phyloP scores from a whole-genome alignment of 2,329 filamentous ascomycete genomes.

The Fragosphaeria purpurea region DNA sequence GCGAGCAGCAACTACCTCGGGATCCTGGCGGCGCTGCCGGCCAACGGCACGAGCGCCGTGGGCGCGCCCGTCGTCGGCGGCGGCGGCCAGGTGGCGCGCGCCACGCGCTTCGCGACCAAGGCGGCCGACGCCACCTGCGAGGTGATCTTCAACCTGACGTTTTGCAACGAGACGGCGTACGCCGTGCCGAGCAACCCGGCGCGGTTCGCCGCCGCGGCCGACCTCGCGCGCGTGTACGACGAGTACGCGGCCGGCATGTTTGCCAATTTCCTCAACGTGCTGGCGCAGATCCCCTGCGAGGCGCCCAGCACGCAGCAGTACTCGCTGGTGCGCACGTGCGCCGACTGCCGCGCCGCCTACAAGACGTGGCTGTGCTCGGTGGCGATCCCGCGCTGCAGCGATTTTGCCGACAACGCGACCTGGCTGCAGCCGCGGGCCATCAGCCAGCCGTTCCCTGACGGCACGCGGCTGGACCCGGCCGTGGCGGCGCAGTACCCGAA shows the following conservation, averaged over 20 bases:
- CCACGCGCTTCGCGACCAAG: slow-evolving; percentile 69
- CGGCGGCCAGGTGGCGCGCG: slow-evolving; percentile 66
- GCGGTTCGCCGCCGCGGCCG: slow-evolving; percentile 47
- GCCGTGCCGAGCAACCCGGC: slow-evolving; percentile 73
- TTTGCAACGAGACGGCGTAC: slow-evolving; percentile 83
- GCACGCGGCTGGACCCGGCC: slow-evolving; percentile 32
- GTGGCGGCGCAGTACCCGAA: slow-evolving; percentile 18
- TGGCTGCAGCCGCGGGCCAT: slow-evolving; percentile 63
- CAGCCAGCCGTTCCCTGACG: slow-evolving; percentile 57
- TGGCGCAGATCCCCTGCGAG: slow-evolving; percentile 80
- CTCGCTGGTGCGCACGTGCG: slow-evolving; percentile 68
- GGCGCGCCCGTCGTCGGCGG: slow-evolving; percentile 42
- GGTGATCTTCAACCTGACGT: slow-evolving; percentile 75
- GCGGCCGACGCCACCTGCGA: slow-evolving; percentile 58
- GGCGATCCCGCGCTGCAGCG: slow-evolving; percentile 82
- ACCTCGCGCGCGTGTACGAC: slow-evolving; percentile 68
- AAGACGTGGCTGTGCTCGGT: slow-evolving; percentile 94
- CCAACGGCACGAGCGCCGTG: slow-evolving; percentile 40
- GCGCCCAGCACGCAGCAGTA: slow-evolving; percentile 63
- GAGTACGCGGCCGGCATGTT: slow-evolving; percentile 59
- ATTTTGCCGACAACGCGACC: slow-evolving; percentile 47
- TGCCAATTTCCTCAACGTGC: slow-evolving; percentile 66
- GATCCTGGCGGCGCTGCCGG: slow-evolving; percentile 63
- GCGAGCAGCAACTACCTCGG: slow-evolving; percentile 61
- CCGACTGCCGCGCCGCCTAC: slow-evolving; percentile 70